Percentiles rank a stretch among this genome's conserved stretches.
phyloP scores from a whole-genome alignment of 768 basidiomycete species.

The Brasilioporus rufonigricans region DNA sequence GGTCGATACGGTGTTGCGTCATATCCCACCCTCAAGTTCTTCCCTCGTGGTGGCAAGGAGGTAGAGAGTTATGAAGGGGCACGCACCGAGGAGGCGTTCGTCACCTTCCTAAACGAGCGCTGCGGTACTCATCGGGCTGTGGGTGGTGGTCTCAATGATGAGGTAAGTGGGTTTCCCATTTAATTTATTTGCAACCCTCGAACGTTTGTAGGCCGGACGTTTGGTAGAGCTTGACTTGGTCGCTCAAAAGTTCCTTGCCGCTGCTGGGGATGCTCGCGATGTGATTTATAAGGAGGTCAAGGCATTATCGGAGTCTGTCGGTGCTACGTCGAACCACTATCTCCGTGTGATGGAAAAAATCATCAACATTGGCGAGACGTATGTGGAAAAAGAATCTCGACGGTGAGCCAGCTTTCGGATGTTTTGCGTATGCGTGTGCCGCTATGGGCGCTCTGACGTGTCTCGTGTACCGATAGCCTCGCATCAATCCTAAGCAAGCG shows the following conservation, averaged over 20 bases:
- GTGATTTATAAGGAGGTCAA: slow-evolving; percentile 67
- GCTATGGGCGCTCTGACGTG: slow-evolving; percentile 4
- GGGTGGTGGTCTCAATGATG: slow-evolving; percentile 75
- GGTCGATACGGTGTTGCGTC: slow-evolving; percentile 67
- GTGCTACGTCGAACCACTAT: slow-evolving; percentile 70
- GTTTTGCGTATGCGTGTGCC: neutral
- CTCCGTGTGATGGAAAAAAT: slow-evolving; percentile 90
- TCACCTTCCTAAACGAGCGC: slow-evolving; percentile 77
- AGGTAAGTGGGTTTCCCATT: slow-evolving; percentile 38
- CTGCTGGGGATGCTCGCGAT: slow-evolving; percentile 53
- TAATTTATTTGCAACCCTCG: neutral
- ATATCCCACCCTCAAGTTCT: slow-evolving; percentile 97
- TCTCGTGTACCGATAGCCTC: slow-evolving; percentile 44
- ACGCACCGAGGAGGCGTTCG: slow-evolving; percentile 73
- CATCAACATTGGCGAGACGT: slow-evolving; percentile 62
- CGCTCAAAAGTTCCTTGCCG: slow-evolving; percentile 71
- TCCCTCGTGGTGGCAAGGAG: slow-evolving; percentile 68
- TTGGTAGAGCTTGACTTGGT: slow-evolving; percentile 72
- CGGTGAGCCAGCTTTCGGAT: slow-evolving; percentile 49
- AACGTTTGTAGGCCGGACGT: slow-evolving; percentile 69
- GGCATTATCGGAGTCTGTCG: slow-evolving; percentile 45
- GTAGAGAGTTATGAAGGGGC: slow-evolving; percentile 66
- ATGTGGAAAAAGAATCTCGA: slow-evolving; percentile 81
- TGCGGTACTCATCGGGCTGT: slow-evolving; percentile 84
- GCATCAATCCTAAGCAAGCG: slow-evolving; percentile 75